Conservation (phyloP, 441 rosid species). For the Manihot esculenta region DNA sequence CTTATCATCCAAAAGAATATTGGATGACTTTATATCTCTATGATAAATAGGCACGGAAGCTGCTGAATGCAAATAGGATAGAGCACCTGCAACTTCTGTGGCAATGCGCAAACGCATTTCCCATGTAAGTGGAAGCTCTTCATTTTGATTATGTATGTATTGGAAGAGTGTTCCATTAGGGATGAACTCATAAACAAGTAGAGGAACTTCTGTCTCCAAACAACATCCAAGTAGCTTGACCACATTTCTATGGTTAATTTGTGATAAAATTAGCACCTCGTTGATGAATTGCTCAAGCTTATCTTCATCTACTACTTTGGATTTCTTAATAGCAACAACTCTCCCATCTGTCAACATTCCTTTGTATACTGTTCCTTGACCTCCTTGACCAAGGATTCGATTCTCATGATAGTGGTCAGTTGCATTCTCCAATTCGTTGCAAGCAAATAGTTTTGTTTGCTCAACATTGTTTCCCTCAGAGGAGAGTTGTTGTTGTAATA, state of each 20-base stretch:
- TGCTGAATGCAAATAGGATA: slow-evolving; percentile 24
- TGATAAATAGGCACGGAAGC: slow-evolving; percentile 23
- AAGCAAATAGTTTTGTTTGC: slow-evolving; percentile 12
- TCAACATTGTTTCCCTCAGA: slow-evolving; percentile 14
- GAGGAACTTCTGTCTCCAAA: slow-evolving; percentile 24
- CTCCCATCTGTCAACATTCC: slow-evolving; percentile 25
- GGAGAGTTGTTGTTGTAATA: slow-evolving; percentile 18
- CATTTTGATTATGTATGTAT: slow-evolving; percentile 9
- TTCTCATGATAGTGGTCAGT: slow-evolving; percentile 18
- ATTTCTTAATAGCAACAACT: slow-evolving; percentile 20
- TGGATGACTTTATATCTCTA: slow-evolving; percentile 20
- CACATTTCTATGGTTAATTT: slow-evolving; percentile 23
- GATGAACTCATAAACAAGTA: slow-evolving; percentile 23
- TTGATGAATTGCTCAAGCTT: slow-evolving; percentile 22
- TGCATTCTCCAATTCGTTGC: slow-evolving; percentile 19
- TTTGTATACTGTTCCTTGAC: slow-evolving; percentile 23
- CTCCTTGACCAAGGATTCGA: slow-evolving; percentile 23
- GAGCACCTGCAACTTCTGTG: slow-evolving; percentile 19
- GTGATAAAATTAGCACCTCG: slow-evolving; percentile 23
- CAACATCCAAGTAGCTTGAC: slow-evolving; percentile 8
- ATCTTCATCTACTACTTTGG: slow-evolving; percentile 14
- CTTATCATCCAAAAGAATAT: slow-evolving; percentile 15
- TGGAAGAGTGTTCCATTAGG: slow-evolving; percentile 23
- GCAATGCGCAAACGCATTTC: slow-evolving; percentile 22
- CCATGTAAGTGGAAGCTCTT: slow-evolving; percentile 19